Conservation (phyloP, 257 asterid genomes). For the Galeopsis tetrahit region DNA sequence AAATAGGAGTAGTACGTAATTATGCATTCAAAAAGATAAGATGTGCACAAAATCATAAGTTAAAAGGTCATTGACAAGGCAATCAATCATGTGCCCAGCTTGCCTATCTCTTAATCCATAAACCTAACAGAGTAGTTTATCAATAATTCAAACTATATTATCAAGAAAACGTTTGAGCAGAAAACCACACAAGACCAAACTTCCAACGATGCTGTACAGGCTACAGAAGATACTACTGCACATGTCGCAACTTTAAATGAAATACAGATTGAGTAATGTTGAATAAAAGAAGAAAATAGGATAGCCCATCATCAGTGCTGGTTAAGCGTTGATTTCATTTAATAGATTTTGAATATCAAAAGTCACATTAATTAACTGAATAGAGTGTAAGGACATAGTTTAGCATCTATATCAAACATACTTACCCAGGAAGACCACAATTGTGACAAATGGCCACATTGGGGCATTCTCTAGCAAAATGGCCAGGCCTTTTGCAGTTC, state of each 20-base stretch:
- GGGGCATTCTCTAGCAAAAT: slow-evolving; percentile 96
- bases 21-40: background rate
- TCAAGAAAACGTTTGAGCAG: background rate
- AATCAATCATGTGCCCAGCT: background rate
- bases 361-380: background rate
- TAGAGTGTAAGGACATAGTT: slow-evolving; percentile 2
- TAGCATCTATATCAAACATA: slow-evolving; percentile 23
- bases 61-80: background rate
- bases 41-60: background rate
- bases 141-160: background rate
- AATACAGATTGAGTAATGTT: background rate
- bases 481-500: slow-evolving; percentile 97
- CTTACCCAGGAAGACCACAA: slow-evolving; percentile 99
- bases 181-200: background rate
- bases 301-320: background rate
- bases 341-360: background rate
- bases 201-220: background rate
- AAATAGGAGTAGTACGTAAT: background rate
- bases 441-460: slow-evolving; percentile 95
- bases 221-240: background rate
- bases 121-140: background rate
- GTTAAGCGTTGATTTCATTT: background rate
- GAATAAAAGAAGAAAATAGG: background rate
- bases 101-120: background rate
- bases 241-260: background rate